A percentile compares a stretch with the other conserved stretches of the same genome.
These are phyloP conservation scores for Penicillium sp. DNA, from an alignment of 2,329 filamentous ascomycete genomes.

Conservation along the genomic window DNA sequence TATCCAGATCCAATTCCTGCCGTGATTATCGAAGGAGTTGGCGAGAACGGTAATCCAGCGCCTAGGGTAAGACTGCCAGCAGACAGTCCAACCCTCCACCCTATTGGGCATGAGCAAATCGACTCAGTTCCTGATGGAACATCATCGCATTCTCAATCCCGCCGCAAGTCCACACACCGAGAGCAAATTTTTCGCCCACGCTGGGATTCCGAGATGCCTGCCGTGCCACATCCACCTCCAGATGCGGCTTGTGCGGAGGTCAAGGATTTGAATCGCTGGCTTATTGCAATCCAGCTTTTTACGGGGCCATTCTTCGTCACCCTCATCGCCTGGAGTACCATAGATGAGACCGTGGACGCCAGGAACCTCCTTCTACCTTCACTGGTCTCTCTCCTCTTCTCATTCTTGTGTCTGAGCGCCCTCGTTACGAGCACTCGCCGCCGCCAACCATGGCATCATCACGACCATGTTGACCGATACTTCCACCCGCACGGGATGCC, in stretches of 20 bases:
- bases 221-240: slow-evolving; percentile 28
- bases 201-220: slow-evolving; percentile 45
- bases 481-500: neutral
- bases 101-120: slow-evolving; percentile 18
- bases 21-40: slow-evolving; percentile 27
- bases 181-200: slow-evolving; percentile 25
- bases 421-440: slow-evolving; percentile 66
- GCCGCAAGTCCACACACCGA: slow-evolving; percentile 21
- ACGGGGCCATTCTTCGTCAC: slow-evolving; percentile 83
- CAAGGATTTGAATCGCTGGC: slow-evolving; percentile 85
- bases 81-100: slow-evolving; percentile 38
- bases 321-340: slow-evolving; percentile 64
- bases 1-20: slow-evolving; percentile 40
- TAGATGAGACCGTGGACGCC: slow-evolving; percentile 59
- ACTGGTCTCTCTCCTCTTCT: slow-evolving; percentile 68
- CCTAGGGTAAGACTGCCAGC: slow-evolving; percentile 38
- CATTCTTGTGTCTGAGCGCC: slow-evolving; percentile 65
- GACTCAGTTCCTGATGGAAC: slow-evolving; percentile 11
- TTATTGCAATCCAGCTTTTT: slow-evolving; percentile 81
- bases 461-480: neutral
- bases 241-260: neutral
- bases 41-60: slow-evolving; percentile 16
- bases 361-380: slow-evolving; percentile 59
- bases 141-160: slow-evolving; percentile 5
- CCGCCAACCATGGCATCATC: slow-evolving; percentile 40